Evolutionary conservation across 2,329 filamentous ascomycete genomes (phyloP), one percentile per base, ranked within the genome.

Genomic region (Lecanicillium sp.): DNA sequence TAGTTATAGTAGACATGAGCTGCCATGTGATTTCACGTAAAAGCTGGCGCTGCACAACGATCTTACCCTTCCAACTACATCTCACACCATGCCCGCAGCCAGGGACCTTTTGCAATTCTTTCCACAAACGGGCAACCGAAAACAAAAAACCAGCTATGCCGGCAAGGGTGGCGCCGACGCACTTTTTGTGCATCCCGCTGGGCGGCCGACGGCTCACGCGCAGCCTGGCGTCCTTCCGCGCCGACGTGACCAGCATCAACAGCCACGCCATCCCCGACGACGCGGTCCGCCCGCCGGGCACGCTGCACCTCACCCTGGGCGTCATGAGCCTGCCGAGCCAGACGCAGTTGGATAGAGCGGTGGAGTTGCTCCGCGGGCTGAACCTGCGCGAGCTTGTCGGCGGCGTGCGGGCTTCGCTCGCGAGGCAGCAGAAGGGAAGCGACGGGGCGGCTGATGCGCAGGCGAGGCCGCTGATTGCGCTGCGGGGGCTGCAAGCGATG

Each of bases 261-360:
- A 58, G 64, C 46, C 60, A 64, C 43, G 65, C 66, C 5, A 62
- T 90, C 9, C 83, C 84, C 0, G 56, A 66, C 22, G 72, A 72
- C 39, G 87, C 87, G 2, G 65, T 95, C 36, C 70, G 88, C 19
- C 87, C 87, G 0, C 61, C 86, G 1, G 85, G 86, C 1, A 88
- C 87, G 1, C 61, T 96, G 34, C 90, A 97, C 60, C 66, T 94
- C 3, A 96, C 89, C 0, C 69, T 96, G 0, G 89, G 88, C 0
- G 84, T 94, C 2, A 89, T 96, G 84, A 82, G 74, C 46, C 71
- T 95, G 9, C 60, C 68, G 3, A 68, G 64, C 3, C 59, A 66
- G 3, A 66, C 72, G 37, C 54, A 57, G 4, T 46, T 74, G 6
- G 61, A 61, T 4, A 57, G 50, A 29, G 71, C 72, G 2, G 51